Evolutionary conservation across 192 early-diverging fungal genomes (phyloP), one percentile per base, ranked within the genome.

Genomic region (Coemansia sp.): DNA sequence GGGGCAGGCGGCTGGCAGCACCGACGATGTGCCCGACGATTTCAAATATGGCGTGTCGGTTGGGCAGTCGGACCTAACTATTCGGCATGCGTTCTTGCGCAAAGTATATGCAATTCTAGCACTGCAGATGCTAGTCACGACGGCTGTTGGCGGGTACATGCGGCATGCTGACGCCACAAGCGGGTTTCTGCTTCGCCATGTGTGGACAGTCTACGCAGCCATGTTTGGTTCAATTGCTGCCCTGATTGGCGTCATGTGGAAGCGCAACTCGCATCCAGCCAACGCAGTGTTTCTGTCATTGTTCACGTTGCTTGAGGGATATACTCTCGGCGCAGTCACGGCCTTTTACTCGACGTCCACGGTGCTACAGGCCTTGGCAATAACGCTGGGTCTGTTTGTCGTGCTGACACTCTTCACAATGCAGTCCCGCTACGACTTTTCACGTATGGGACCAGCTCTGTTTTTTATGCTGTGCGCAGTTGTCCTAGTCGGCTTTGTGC

Each of bases 321-420:
- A 84, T 48, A 60, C 74, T 20, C 64, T 88, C 26, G 85, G 82
- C 35, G 74, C 81, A 20, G 74, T 73, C 54, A 87, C 92, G 10
- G 86, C 88, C 10, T 88, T 88, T 61, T 89, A 87, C 71, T 78
- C 88, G 8, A 65, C 82, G 18, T 45, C 61, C 1, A 54, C 87
- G 32, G 92, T 93, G n/a, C 72, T 90, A 16, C 92, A 92, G 67
- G 92, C 90, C 0, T 75, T 89, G 52, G 78, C 88, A 13, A 83
- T 93, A 39, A 92, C 89, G 11, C 82, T 88, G 24, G 83, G 86
- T 8, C 62, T 93, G 41, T 92, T 93, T 69, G 59, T 88, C 52
- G 86, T 71, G 23, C 69, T 93, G 65, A 93, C 90, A 3, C 65
- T 93, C 35, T 93, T 93, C 64, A 88, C 92, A 0, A 26, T 92